Evolutionary conservation across 805 yeast species (phyloP), one percentile per base, ranked within the genome.

Genomic region (Yarrowia keelungensis): DNA sequence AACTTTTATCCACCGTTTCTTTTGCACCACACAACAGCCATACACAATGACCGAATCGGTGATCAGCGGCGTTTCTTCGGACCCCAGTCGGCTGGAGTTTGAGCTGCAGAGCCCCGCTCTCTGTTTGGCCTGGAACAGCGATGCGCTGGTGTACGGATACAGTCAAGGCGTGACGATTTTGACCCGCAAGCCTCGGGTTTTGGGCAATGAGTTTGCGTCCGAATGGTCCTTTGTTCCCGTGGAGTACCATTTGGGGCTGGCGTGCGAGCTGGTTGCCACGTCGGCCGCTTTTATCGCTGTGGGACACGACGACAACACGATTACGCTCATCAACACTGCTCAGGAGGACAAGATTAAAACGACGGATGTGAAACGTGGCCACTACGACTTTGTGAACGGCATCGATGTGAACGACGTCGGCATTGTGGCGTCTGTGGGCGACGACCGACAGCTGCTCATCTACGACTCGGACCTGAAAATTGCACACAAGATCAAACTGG

Each of bases 341-440:
- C 59, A 68, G n/a, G 64, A 67, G 11, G 47, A 69, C 58, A 15
- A 42, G 5, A 51, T 35, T 14, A 70, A 49, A 4, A 67, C 69
- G 19, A 43, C 51, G 12, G 51, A 32, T 14, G 65, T 42, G 19
- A 35, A 45, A 16, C 49, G 43, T 26, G 72, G 74, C 9, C 80
- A 76, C 64, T 47, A 54, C 9, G 72, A 72, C 16, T 76, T 74
- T 22, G 72, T 79, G 16, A 79, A 75, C 65, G 69, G 71, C 8
- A 45, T 79, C 16, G 81, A 79, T 56, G 74, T 79, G 8, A 71
- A 77, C 0, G 65, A 74, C 1, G 71, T 69, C 8, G 81, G 80
- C 0, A 32, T 69, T 4, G 73, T 78, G 26, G 80, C 75, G 0
- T 72, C 77, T 3, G 72, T 74, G 32, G 77, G 77, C 19, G 81